A percentile compares a stretch with the other conserved stretches of the same genome.
Evolutionary conservation across 805 yeast species (phyloP).

Genomic region (Metschnikowia arizonensis): DNA sequence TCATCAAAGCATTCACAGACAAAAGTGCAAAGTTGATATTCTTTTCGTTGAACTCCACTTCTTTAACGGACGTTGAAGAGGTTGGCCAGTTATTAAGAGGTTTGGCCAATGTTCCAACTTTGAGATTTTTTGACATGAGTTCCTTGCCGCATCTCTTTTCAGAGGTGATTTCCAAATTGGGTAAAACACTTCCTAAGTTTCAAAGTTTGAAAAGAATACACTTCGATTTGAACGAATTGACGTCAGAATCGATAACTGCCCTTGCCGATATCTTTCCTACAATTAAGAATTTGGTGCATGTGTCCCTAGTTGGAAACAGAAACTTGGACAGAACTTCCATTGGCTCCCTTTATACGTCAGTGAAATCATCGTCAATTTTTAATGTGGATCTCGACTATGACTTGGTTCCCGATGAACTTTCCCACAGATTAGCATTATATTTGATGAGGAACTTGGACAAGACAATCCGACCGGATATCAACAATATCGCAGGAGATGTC

Average conservation of each 20-base stretch:
- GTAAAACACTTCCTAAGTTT: conserved; percentile 43
- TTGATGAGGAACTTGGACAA: conserved; percentile 55
- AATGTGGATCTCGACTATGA: conserved; percentile 54
- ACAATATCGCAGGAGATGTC: conserved; percentile 21
- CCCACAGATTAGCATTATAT: conserved; percentile 53
- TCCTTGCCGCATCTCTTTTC: conserved; percentile 52
- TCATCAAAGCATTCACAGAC: conserved; percentile 38
- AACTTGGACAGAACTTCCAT: conserved; percentile 42
- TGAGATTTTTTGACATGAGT: conserved; percentile 51
- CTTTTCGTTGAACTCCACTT: conserved; percentile 51
- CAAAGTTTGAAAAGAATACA: conserved; percentile 47
- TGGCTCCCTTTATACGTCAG: conserved; percentile 48
- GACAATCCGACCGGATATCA: conserved; percentile 27
- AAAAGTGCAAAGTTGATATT: conserved; percentile 40
- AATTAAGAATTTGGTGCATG: conserved; percentile 47
- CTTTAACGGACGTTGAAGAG: conserved; percentile 40
- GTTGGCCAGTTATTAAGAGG: conserved; percentile 33
- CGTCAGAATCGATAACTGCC: conserved; percentile 45
- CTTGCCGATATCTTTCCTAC: conserved; percentile 46
- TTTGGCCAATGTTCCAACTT: conserved; percentile 35
- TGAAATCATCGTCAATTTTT: conserved; percentile 46
- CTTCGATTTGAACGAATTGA: conserved; percentile 50
- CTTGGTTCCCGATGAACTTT: conserved; percentile 46
- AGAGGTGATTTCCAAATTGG: conserved; percentile 42
- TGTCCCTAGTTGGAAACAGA: conserved; percentile 51